Base-by-base conservation (phyloP, 2,329 filamentous ascomycete genomes). In the Macrophomina phaseolina region DNA sequence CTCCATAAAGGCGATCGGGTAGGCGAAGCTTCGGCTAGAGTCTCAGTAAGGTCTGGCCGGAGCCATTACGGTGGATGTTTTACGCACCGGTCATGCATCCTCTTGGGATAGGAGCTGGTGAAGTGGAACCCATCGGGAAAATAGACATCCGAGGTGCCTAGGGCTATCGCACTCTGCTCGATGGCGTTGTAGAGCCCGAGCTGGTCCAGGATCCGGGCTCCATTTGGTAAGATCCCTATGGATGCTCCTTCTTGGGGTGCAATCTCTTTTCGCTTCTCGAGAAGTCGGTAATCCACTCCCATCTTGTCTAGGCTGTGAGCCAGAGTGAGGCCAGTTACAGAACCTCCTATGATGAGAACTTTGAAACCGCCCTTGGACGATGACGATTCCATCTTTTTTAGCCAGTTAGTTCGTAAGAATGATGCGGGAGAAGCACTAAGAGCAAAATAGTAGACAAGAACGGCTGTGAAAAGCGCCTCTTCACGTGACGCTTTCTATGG, bases 191-290 rank as follows among this genome's bases (percentile, higher is more conserved):
- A 64, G 18, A 34, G 68, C 7, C 71, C 73, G 28, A 73, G 70
- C 12, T 73, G 72, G 49, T 73, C 73, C 16, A 74, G 68, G 42
- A 73, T 66, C n/a, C 72, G 70, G 11, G 55, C 64, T 32, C 68
- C 68, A 32, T 67, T 67, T 1, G 71, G 68, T 4, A 66, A 28
- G 3, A 74, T 28, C 2, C 64, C 71, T 12, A 74, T 69, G 28
- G 61, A 65, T 2, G 71, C 72, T 5, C 72, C 72, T 3, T 68
- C 67, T 16, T 68, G 58, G 14, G 72, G 70, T 8, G 69, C 69
- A 32, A 73, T 66, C 1, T 71, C 51, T 0, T 52, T 34, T 5
- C 69, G 67, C 8, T 64, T 58, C 55, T 74, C 72, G 12, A 73
- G 61, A 4, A 73, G 40, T 11, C 72, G 36, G 66, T 72, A 72